These are phyloP conservation scores for Colletotrichum gigasporum DNA, from an alignment of 2,329 filamentous ascomycete genomes.

Conservation along the genomic window DNA sequence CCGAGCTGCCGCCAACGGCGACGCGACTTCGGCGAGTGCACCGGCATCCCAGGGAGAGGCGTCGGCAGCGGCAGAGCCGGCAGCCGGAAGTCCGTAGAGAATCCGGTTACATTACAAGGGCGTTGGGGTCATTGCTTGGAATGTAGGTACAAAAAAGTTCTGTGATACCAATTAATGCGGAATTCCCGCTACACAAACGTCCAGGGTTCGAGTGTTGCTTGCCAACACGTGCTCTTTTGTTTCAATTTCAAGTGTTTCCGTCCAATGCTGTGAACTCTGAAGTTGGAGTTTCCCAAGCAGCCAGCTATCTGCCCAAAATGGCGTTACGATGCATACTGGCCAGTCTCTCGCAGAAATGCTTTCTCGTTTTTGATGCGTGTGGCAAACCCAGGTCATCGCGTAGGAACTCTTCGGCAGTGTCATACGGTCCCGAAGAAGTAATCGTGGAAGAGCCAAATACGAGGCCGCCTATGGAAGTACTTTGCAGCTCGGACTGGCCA, in stretches of 20 bases:
- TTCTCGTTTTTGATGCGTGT: no score
- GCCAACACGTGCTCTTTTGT: not conserved
- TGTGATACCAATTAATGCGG: conserved; percentile 27
- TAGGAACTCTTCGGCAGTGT: not conserved
- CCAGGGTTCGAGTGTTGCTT: not conserved
- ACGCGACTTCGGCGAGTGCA: conserved; percentile 43
- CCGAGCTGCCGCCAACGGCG: conserved; percentile 40
- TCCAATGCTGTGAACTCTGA: no score
- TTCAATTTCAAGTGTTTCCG: no score
- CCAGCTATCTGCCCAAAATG: no score
- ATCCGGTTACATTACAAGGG: conserved; percentile 13
- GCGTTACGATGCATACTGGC: no score
- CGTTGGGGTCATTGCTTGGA: conserved; percentile 24
- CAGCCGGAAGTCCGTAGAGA: conserved; percentile 14
- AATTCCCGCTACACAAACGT: conserved; percentile 6
- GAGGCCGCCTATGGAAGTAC: not conserved
- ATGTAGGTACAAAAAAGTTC: conserved; percentile 28
- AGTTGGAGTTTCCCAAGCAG: no score
- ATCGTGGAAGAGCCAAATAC: not conserved
- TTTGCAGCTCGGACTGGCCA: not conserved
- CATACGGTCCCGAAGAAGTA: not conserved
- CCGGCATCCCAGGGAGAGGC: conserved; percentile 32
- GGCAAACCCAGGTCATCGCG: no score
- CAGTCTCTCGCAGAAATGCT: no score
- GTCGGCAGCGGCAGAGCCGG: conserved; percentile 28